Evolutionary conservation across 805 yeast genomes (phyloP).

Genomic region (Wickerhamomyces silvicola): DNA sequence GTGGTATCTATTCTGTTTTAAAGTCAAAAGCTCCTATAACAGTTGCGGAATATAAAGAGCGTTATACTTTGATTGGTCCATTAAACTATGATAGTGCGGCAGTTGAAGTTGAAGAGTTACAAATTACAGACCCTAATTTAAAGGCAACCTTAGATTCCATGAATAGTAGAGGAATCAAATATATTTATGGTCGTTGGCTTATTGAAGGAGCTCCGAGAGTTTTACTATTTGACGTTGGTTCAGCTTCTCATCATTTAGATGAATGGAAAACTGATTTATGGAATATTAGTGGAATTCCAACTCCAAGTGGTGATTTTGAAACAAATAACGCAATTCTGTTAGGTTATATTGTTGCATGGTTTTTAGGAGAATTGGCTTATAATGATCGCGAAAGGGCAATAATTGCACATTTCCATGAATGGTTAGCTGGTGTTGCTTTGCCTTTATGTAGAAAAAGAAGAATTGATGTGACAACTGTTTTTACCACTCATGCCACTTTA

Average conservation of each 20-base stretch:
- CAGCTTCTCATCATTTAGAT: conserved; percentile 63
- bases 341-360: conserved; percentile 96
- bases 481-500: conserved; percentile 95
- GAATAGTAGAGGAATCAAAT: conserved; percentile 74
- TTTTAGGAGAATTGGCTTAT: conserved; percentile 86
- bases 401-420: conserved; percentile 92
- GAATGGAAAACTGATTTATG: conserved; percentile 96
- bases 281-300: conserved; percentile 87
- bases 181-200: conserved; percentile 91
- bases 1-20: conserved; percentile 94
- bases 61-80: conserved; percentile 86
- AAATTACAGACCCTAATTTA: conserved; percentile 48
- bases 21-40: conserved; percentile 97
- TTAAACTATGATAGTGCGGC: conserved; percentile 67
- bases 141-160: conserved; percentile 66
- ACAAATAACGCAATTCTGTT: conserved; percentile 87
- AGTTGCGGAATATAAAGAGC: conserved; percentile 82
- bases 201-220: conserved; percentile 98
- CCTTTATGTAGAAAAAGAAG: conserved; percentile 89
- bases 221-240: conserved; percentile 74
- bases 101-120: conserved; percentile 75
- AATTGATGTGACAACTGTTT: conserved; percentile 89
- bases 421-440: conserved; percentile 96
- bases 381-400: conserved; percentile 84
- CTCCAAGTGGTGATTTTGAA: conserved; percentile 84